Conservation (phyloP, 1,284 basidiomycete genomes). For the Sporisorium iseilematis-ciliati region DNA sequence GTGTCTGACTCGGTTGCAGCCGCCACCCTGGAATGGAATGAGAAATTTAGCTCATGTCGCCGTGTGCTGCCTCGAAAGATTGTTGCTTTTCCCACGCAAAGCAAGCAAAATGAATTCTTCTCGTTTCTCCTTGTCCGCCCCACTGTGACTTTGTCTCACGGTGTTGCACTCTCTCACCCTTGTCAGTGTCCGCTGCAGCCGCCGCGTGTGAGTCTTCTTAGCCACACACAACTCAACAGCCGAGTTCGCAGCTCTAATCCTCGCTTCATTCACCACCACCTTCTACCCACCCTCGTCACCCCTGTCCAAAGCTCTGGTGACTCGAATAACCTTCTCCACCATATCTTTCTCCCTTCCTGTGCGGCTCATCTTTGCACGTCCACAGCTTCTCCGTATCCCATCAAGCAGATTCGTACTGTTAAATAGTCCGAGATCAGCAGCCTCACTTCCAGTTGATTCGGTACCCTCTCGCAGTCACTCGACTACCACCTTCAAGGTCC, state of each 20-base stretch:
- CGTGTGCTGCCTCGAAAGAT: conserved; percentile 19
- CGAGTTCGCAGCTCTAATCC: not conserved
- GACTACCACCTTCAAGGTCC: not conserved
- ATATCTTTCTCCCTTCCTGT: conserved; percentile 11
- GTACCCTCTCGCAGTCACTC: conserved; percentile 8
- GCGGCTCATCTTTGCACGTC: conserved; percentile 5
- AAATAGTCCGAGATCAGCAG: not conserved
- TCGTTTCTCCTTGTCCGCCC: not conserved
- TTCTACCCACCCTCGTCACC: conserved; percentile 16
- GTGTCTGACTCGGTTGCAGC: conserved; percentile 11
- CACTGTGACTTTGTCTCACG: conserved; percentile 1
- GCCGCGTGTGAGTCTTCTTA: not conserved
- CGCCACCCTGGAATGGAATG: conserved; percentile 6
- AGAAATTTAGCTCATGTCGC: conserved; percentile 5
- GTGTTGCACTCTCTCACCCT: conserved; percentile 2
- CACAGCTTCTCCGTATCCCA: conserved; percentile 3
- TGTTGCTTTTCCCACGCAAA: not conserved
- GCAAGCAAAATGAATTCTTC: not conserved
- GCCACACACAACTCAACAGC: not conserved
- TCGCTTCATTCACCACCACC: conserved; percentile 7
- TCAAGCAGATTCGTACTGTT: conserved; percentile 5
- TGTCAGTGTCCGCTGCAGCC: not conserved
- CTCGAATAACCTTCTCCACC: conserved; percentile 24
- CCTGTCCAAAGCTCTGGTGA: conserved; percentile 23
- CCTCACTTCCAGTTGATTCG: not conserved